phyloP scores from a whole-genome alignment of 2,329 filamentous ascomycete genomes.

The Penicillium corylophilum region DNA sequence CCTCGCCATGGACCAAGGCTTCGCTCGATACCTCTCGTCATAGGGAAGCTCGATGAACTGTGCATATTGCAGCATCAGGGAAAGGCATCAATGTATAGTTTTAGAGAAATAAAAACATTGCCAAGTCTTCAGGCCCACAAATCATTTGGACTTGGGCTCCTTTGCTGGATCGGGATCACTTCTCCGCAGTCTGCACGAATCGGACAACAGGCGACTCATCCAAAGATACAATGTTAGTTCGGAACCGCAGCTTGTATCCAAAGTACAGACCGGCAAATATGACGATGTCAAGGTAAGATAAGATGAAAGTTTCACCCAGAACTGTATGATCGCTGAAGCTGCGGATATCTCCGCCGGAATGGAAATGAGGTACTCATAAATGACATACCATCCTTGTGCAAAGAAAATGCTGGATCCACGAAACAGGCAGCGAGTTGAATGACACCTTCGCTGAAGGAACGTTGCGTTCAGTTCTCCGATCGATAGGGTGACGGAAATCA shows the following conservation, averaged over 20 bases:
- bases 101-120: background rate
- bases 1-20: too few species aligned
- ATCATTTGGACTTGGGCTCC: conserved; percentile 6
- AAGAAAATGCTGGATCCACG: conserved; percentile 37
- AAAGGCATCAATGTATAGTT: too few species aligned
- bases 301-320: conserved; percentile 56
- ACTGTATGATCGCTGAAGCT: conserved; percentile 25
- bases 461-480: conserved; percentile 35
- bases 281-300: conserved; percentile 59
- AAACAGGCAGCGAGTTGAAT: conserved; percentile 35
- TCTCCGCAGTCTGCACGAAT: conserved; percentile 14
- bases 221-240: conserved; percentile 31
- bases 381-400: conserved; percentile 37
- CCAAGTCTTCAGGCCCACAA: conserved; percentile 6
- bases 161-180: conserved; percentile 14
- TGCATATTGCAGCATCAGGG: background rate
- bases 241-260: conserved; percentile 38
- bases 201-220: conserved; percentile 21
- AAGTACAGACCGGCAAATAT: conserved; percentile 54
- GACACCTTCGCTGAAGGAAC: conserved; percentile 39
- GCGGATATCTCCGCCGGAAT: conserved; percentile 32
- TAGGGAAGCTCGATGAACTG: background rate
- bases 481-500: conserved; percentile 33
- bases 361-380: conserved; percentile 30
- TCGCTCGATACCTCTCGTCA: background rate